These are phyloP conservation scores for Coniella lustricola DNA, from an alignment of 2,329 filamentous ascomycete species.

Conservation along the genomic window DNA sequence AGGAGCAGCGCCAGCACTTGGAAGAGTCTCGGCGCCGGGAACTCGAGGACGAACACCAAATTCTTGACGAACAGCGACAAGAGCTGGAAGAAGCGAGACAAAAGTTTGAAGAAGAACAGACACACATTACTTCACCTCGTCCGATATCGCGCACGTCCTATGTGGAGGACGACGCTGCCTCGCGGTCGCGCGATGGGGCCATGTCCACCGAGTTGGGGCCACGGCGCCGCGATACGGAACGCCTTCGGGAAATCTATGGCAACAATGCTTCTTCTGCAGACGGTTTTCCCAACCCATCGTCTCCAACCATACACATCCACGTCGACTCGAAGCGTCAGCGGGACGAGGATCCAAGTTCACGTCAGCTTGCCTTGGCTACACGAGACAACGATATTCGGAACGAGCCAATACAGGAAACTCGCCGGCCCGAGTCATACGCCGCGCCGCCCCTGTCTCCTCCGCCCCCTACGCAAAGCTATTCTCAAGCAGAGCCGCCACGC, in stretches of 20 bases:
- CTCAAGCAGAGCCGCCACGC: slow-evolving; percentile 25
- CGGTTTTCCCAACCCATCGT: slow-evolving; percentile 9
- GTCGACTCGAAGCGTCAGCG: slow-evolving; percentile 11
- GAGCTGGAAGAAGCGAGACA: slow-evolving; percentile 12
- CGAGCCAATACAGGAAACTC: neutral
- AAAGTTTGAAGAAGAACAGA: slow-evolving; percentile 20
- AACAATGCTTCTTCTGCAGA: slow-evolving; percentile 14
- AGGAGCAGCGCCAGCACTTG: slow-evolving; percentile 12
- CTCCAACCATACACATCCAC: slow-evolving; percentile 14
- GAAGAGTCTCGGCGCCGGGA: slow-evolving; percentile 12
- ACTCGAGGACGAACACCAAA: slow-evolving; percentile 11
- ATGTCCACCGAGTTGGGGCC: slow-evolving; percentile 19
- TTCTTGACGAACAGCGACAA: slow-evolving; percentile 15
- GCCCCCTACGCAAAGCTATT: slow-evolving; percentile 23
- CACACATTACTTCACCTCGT: slow-evolving; percentile 14
- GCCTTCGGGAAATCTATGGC: slow-evolving; percentile 50
- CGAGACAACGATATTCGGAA: neutral
- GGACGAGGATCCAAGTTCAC: slow-evolving; percentile 13
- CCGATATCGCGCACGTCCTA: slow-evolving; percentile 18
- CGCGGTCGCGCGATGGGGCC: slow-evolving; percentile 2
- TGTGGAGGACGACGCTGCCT: slow-evolving; percentile 10
- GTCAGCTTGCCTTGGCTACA: slow-evolving; percentile 7
- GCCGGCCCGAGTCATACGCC: slow-evolving; percentile 19
- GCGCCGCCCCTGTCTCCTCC: slow-evolving; percentile 22
- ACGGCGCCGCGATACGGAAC: slow-evolving; percentile 39